A percentile compares a stretch with the other conserved stretches of the same genome.
Conservation (phyloP, 2,329 filamentous ascomycete genomes). For the Pyricularia sp. region DNA sequence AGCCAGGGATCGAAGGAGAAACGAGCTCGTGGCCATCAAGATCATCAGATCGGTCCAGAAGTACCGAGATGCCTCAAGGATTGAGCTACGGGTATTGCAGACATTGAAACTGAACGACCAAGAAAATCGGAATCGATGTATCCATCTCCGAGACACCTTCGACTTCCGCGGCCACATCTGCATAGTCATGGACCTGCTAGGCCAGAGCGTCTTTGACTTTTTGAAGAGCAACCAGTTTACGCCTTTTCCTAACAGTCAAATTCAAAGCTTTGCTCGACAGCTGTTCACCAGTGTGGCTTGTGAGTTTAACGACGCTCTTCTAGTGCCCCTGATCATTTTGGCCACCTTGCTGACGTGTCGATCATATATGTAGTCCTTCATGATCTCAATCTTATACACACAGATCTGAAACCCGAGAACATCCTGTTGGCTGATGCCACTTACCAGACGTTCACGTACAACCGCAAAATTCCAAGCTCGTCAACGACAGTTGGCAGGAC, state of each 20-base stretch:
- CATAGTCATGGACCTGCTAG: constrained; percentile 63
- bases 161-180: constrained; percentile 97
- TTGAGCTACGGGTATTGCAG: constrained; percentile 83
- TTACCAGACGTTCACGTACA: constrained; percentile 60
- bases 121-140: constrained; percentile 88
- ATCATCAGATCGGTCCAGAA: constrained; percentile 98
- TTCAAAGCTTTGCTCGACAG: constrained; percentile 91
- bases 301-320: constrained; percentile 34
- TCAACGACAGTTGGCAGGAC: constrained; percentile 46
- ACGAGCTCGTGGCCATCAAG: constrained; percentile 81
- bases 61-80: constrained; percentile 89
- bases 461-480: constrained; percentile 55
- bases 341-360: not conserved
- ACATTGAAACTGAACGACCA: constrained; percentile 86
- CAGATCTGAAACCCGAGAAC: constrained; percentile 60
- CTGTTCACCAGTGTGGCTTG: constrained; percentile 96
- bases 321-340: not conserved
- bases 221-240: constrained; percentile 91
- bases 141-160: constrained; percentile 92
- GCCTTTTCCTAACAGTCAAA: constrained; percentile 95
- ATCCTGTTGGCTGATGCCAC: constrained; percentile 52
- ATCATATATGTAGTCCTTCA: constrained; percentile 54
- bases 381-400: constrained; percentile 94
- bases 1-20: constrained; percentile 65
- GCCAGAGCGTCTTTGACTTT: constrained; percentile 97